Evolutionary conservation across 106 monocot genomes (phyloP), one percentile per base, ranked within the genome.

Genomic region (Platanthera zijinensis): DNA sequence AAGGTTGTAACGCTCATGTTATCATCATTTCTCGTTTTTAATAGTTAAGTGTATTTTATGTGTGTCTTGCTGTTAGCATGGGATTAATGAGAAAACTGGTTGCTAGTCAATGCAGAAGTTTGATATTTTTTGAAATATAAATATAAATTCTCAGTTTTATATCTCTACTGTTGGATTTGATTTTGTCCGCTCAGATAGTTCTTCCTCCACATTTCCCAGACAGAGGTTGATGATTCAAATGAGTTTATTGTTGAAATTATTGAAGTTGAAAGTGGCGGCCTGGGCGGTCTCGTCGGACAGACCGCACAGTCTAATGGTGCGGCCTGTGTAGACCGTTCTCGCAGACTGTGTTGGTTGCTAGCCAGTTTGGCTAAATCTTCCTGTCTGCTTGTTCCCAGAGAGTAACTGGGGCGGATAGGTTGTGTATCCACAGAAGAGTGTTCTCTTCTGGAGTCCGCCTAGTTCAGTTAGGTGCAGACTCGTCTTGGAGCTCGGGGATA

Each of bases 211-310:
- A 8, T 17, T 71, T 46, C 18, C n/a, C 85, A 96, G 93, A 93
- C 87, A 75, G 96, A 96, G 54, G 85, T 70, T 70, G 96, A 96
- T 83, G 92, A 91, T 74, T 96, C 96, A 19, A 93, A 96, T 75
- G 93, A 91, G 76, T 96, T 86, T 75, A 79, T 86, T 48, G 86
- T 93, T 17, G 96, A 96, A n/a, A n/a, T n/a, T n/a, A n/a, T n/a
- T n/a, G n/a, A n/a, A n/a, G n/a, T n/a, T n/a, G n/a, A n/a, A n/a
- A n/a, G n/a, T n/a, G n/a, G n/a, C n/a, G n/a, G n/a, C n/a, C n/a
- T n/a, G n/a, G n/a, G n/a, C n/a, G n/a, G n/a, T n/a, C n/a, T n/a
- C n/a, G n/a, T n/a, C n/a, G n/a, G n/a, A n/a, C n/a, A n/a, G n/a
- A n/a, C n/a, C n/a, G n/a, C n/a, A n/a, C n/a, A n/a, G n/a, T n/a